Percentiles rank a stretch among this genome's conserved stretches.
phyloP scores from a whole-genome alignment of 768 basidiomycete species.

The Boletus barrowsii region DNA sequence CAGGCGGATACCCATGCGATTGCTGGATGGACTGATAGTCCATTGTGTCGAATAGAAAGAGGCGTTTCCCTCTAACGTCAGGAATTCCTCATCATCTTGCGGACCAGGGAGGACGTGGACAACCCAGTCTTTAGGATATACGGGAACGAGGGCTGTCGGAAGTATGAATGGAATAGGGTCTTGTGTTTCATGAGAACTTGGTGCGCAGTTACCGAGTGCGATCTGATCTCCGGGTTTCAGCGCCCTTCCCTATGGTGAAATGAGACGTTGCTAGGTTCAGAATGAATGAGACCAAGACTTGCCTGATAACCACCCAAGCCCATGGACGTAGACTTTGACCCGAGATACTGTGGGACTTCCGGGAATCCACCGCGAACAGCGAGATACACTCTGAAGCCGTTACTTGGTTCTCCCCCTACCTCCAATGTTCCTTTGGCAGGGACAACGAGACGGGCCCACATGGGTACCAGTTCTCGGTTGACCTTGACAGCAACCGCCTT shows the following conservation, averaged over 20 bases:
- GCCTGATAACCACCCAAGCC: conserved; percentile 61
- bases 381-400: conserved; percentile 55
- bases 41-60: conserved; percentile 52
- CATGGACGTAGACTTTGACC: conserved; percentile 64
- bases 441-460: conserved; percentile 51
- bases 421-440: conserved; percentile 43
- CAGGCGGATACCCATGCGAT: conserved; percentile 63
- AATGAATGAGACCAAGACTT: conserved; percentile 3
- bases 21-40: conserved; percentile 55
- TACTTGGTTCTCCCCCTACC: conserved; percentile 29
- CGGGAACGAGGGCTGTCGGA: conserved; percentile 35
- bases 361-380: conserved; percentile 61
- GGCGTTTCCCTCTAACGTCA: conserved; percentile 45
- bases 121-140: conserved; percentile 48
- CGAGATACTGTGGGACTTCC: conserved; percentile 51
- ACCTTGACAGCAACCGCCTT: conserved; percentile 42
- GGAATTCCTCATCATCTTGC: conserved; percentile 56
- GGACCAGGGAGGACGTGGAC: conserved; percentile 60
- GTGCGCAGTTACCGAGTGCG: conserved; percentile 34
- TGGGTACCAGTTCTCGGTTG: conserved; percentile 35
- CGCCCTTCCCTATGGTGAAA: conserved; percentile 43
- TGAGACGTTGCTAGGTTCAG: conserved; percentile 3
- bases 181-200: conserved; percentile 14
- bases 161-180: conserved; percentile 10
- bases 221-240: conserved; percentile 52